Percentiles rank a stretch among this genome's conserved stretches.
These are phyloP conservation scores for Chimonanthus salicifolius DNA, from an alignment of 164 flowering plant genomes.

Conservation along the genomic window DNA sequence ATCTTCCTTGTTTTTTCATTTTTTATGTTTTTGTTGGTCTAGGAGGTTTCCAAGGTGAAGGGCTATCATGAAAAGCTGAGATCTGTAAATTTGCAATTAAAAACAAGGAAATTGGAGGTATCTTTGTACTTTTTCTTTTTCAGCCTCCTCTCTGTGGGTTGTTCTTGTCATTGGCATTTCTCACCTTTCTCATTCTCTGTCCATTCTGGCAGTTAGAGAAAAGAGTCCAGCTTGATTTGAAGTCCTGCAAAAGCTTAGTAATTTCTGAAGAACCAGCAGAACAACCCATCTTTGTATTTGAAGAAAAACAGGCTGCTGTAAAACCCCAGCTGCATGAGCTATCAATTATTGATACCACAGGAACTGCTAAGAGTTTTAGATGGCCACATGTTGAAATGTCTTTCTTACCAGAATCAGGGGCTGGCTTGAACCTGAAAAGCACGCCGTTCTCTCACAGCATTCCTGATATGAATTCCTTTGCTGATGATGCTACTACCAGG, in stretches of 20 bases:
- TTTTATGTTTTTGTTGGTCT: constrained; percentile 3
- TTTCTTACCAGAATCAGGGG: background rate
- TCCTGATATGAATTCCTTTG: constrained; percentile 32
- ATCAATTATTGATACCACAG: background rate
- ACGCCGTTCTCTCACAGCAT: background rate
- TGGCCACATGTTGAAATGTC: constrained; percentile 2
- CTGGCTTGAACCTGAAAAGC: background rate
- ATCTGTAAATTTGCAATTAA: constrained; percentile 20
- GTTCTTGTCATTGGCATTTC: too few relatives aligned
- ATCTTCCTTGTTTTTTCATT: background rate
- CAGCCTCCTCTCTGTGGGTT: background rate
- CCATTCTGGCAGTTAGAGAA: background rate
- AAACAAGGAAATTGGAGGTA: constrained; percentile 28
- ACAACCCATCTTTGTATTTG: background rate
- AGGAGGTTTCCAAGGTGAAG: constrained; percentile 32
- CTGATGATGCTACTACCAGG: constrained; percentile 10
- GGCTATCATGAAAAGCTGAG: constrained; percentile 9
- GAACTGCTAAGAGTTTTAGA: background rate
- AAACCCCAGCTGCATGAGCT: constrained; percentile 8
- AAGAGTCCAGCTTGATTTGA: constrained; percentile 3
- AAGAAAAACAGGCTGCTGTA: background rate
- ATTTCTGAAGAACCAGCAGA: background rate
- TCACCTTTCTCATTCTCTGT: background rate
- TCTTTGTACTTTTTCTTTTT: background rate
- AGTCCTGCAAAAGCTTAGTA: background rate